phyloP scores from a whole-genome alignment of 2,329 filamentous ascomycete species.

The Pestalotiopsis sp. region DNA sequence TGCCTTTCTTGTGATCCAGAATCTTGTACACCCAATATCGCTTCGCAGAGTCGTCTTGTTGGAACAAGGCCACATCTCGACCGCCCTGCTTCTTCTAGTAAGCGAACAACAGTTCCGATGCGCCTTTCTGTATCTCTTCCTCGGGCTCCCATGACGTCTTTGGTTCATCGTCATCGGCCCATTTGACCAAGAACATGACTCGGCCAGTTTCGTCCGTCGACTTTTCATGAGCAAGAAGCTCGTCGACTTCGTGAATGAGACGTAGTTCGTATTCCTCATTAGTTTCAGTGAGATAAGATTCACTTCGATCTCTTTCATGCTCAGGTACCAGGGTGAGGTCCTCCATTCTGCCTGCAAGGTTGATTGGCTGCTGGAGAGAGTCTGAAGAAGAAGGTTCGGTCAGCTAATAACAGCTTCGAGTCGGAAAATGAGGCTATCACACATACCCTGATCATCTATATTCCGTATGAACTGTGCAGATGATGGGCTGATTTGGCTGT shows the following conservation, averaged over 20 bases:
- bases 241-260: conserved; percentile 24
- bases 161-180: conserved; percentile 27
- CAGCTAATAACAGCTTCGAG: too few species aligned
- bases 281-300: too few species aligned
- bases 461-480: too few species aligned
- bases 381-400: too few species aligned
- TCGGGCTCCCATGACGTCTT: conserved; percentile 37
- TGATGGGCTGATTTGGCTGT: too few species aligned
- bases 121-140: conserved; percentile 36
- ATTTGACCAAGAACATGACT: conserved; percentile 35
- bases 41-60: conserved; percentile 22
- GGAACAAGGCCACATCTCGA: conserved; percentile 31
- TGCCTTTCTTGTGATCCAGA: conserved; percentile 29
- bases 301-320: too few species aligned
- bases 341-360: too few species aligned
- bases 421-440: too few species aligned
- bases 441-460: too few species aligned
- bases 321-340: too few species aligned
- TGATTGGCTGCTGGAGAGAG: too few species aligned
- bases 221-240: conserved; percentile 29
- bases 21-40: conserved; percentile 34
- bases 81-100: conserved; percentile 37
- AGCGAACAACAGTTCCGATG: conserved; percentile 32
- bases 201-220: conserved; percentile 17
- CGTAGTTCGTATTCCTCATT: too few species aligned